These are phyloP conservation scores for Russula lepida DNA, from an alignment of 768 basidiomycete species.

Conservation along the genomic window DNA sequence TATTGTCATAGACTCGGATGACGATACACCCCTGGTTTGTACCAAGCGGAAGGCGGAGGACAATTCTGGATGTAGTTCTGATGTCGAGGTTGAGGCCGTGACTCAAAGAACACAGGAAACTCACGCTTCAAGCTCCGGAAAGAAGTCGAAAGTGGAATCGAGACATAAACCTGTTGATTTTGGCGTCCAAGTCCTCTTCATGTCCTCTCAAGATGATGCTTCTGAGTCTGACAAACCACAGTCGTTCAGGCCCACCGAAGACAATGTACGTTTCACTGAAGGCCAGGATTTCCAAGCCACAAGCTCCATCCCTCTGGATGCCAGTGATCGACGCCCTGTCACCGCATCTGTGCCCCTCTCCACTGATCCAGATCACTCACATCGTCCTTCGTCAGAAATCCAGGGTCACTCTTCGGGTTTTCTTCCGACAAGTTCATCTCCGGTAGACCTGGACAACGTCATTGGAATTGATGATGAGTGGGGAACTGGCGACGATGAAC, in stretches of 20 bases:
- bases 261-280: neutral
- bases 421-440: neutral
- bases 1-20: conserved; percentile 29
- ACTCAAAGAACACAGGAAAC: neutral
- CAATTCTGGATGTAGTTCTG: conserved; percentile 10
- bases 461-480: conserved; percentile 42
- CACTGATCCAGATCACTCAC: neutral
- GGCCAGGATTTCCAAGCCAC: neutral
- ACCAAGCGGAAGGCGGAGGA: conserved; percentile 15
- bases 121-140: neutral
- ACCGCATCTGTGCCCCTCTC: neutral
- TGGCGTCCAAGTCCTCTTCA: neutral
- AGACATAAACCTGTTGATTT: neutral
- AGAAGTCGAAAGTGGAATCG: conserved; percentile 5
- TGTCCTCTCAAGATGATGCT: neutral
- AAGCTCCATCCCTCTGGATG: neutral
- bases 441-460: neutral
- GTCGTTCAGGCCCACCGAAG: neutral
- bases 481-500: conserved; percentile 69
- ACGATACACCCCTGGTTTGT: conserved; percentile 17
- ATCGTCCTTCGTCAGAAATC: neutral
- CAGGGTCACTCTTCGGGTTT: neutral
- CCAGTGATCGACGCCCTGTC: neutral
- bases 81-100: conserved; percentile 15
- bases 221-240: conserved; percentile 13